These are phyloP conservation scores for Bolboschoenoplectus hybrid DNA, from an alignment of 202 grass and related monocot genomes.

Conservation along the genomic window DNA sequence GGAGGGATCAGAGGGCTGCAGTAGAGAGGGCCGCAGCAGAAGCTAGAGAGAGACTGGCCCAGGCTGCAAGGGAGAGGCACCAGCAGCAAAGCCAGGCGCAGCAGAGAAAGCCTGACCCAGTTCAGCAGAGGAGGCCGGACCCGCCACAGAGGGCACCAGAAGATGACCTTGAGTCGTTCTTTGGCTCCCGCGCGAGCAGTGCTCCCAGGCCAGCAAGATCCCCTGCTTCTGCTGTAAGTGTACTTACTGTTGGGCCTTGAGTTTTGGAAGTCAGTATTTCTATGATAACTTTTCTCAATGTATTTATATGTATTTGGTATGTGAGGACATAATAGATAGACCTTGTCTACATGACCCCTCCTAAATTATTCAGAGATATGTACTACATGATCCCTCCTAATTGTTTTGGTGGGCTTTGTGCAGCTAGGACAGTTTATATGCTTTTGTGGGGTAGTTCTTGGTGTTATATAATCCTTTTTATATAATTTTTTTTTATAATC, in stretches of 20 bases:
- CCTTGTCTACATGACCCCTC: background rate
- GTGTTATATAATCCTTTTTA: background rate
- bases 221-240: constrained; percentile 28
- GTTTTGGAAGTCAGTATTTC: background rate
- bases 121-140: constrained; percentile 15
- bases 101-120: constrained; percentile 54
- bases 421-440: background rate
- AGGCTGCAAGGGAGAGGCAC: constrained; percentile 48
- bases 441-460: background rate
- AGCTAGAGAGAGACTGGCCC: constrained; percentile 67
- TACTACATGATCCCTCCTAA: background rate
- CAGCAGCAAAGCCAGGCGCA: constrained; percentile 66
- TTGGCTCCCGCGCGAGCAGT: constrained; percentile 74
- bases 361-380: background rate
- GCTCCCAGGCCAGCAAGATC: constrained; percentile 57
- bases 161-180: constrained; percentile 92
- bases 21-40: constrained; percentile 60
- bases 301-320: background rate
- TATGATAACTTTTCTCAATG: background rate
- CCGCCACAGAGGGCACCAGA: constrained; percentile 46
- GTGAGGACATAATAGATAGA: constrained; percentile 39
- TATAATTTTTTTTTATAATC: background rate
- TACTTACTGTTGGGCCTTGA: background rate
- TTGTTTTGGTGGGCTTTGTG: constrained; percentile 5
- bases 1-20: constrained; percentile 52